Base-by-base conservation (phyloP, 2,329 filamentous ascomycete genomes). In the Penicillium sp. region DNA sequence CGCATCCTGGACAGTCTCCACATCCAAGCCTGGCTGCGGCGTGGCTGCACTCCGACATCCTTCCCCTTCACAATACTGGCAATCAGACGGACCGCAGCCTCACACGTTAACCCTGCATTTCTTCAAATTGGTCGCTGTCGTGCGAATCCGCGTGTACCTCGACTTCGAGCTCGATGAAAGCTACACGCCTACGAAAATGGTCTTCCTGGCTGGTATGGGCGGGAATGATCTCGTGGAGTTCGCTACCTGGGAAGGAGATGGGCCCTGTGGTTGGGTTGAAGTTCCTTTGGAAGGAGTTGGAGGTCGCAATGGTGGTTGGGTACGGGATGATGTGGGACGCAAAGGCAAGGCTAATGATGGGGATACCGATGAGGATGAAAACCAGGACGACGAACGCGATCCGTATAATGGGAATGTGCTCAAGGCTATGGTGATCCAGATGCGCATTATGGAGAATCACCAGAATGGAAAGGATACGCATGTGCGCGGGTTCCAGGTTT, bases 401-500 rank as follows among this genome's bases (percentile, higher is more conserved):
- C 59, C 61, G 38, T 76, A 75, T 39, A 82, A 82, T 61, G 85
- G 79, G 32, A 86, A 84, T 59, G 86, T 90, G 1, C 79, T 97
- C 14, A 82, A 90, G 50, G 89, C 87, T 13, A 95, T 91, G 72
- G 81, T 97, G 24, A 77, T 98, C 23, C 90, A 97, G 68, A 84
- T 97, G 62, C 84, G 87, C 56, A 85, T 98, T 40, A 79, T 91
- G 42, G 93, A 97, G 72, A 98, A 98, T 64, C 93, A 98, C 67
- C 93, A 98, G 71, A 98, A 98, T 67, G 93, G 93, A 54, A 98
- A 98, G 68, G 93, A 98, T 66, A 98, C 93, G n/a, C 93, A 98
- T 74, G 79, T 98, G 20, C 80, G 93, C 13, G 91, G 89, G 1
- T 79, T 98, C 67, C 94, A 95, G 72, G 85, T 97, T 8, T 98